Base-by-base conservation (phyloP, 2,329 filamentous ascomycete species). In the Cordyceps militaris region DNA sequence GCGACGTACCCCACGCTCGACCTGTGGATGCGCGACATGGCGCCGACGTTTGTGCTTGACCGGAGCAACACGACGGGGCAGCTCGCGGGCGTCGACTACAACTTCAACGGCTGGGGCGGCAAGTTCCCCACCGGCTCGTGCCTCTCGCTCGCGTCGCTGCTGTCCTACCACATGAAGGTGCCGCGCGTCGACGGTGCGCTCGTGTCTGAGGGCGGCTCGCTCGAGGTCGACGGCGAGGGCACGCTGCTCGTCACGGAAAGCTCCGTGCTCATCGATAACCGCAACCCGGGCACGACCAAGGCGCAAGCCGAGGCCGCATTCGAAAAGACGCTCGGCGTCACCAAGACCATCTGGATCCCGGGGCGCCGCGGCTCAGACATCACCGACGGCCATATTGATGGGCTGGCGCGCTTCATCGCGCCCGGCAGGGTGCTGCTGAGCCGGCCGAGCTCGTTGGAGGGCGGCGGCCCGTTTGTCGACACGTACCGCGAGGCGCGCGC, bases 331-430 rank as follows among this genome's bases (percentile, higher is more conserved):
- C 59, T 70, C 0, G 68, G 68, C 4, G 59, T 66, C 10, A 38
- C 57, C 1, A 70, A 67, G 21, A 51, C 64, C 4, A 64, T 70
- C 19, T 70, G 67, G 68, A 55, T 70, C 3, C 60, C 64, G 1
- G 66, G 67, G 1, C 43, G 63, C 14, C 59, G 57, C 26, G 60
- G 50, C 0, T 47, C 63, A 13, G 67, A 69, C 42, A 50, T 62
- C 1, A 69, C 68, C 1, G 68, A 70, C 42, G 62, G 61, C 30
- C 68, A 70, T 21, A 61, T 70, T n/a, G 66, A 70, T 40, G 67
- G 66, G 4, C 53, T 67, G 0, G 66, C 56, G 5, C 65, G 66
- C 0, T 70, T 70, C 43, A 58, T 62, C 23, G 50, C 61, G 0
- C 63, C 64, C 0, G 67, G 67, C 2, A 57, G 56, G 0, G 57